Base-by-base conservation (phyloP, 2,329 filamentous ascomycete species). In the Pseudogymnoascus sp. region DNA sequence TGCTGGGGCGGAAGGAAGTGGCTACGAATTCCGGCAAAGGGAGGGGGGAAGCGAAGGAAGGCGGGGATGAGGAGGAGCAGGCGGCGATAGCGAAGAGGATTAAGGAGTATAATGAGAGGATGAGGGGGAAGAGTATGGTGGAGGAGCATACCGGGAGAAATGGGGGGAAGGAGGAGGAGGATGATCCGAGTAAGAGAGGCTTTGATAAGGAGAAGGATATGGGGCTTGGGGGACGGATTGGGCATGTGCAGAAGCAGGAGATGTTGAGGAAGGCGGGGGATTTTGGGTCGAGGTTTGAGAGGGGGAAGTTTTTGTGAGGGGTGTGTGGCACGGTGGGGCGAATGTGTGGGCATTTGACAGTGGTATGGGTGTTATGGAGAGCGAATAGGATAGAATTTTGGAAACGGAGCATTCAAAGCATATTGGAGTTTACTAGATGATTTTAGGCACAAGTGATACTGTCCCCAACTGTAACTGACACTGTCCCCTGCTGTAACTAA, bases 171-270 rank as follows among this genome's bases (percentile, higher is more conserved):
- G 85, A 87, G 65, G 85, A 91, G 66, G 90, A 94, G 21, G 93
- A 97, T 75, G 92, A 97, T 72, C 93, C 94, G 0, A 96, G 91
- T 74, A 88, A 89, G 75, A 81, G 93, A 65, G 88, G 85, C 0
- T 97, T 97, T 75, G 91, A 97, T 76, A 83, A 86, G 66, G 91
- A 97, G 74, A 97, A 97, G 78, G 94, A 97, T 74, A 96, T 97
- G 85, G 88, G 85, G 39, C 77, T 90, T 2, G 87, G 88, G 7
- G 84, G 85, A 16, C 85, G 84, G 69, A 85, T 97, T 61, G 88
- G 86, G 26, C 79, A 86, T 67, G 81, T 86, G 37, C 87, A 96
- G 77, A 84, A 88, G 68, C 84, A 84, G 69, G 89, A 97, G 68
- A 78, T 97, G 78, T 74, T 97, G 64, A 88, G 84, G 67, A 88